These are phyloP conservation scores for Asterella californica DNA, from an alignment of 225 moss, liverwort and hornwort genomes.

Conservation along the genomic window DNA sequence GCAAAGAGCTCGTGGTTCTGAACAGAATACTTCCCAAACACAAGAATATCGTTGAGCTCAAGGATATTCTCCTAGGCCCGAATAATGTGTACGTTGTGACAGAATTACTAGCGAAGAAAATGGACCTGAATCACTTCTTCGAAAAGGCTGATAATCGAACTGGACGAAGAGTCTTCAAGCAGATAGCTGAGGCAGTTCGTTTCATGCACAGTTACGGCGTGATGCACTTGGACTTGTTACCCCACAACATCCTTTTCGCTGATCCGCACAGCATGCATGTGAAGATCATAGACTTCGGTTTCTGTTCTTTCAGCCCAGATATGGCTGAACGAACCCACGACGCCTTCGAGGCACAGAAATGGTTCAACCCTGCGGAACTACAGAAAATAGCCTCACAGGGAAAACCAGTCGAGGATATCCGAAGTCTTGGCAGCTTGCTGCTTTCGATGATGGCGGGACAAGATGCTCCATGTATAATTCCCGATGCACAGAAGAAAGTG, in stretches of 20 bases:
- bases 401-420: not conserved
- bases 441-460: not conserved
- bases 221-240: not conserved
- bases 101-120: not conserved
- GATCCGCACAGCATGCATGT: not conserved
- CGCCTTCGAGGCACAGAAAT: not conserved
- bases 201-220: slow-evolving; percentile 12
- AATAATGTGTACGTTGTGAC: not conserved
- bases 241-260: not conserved
- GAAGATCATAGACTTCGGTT: slow-evolving; percentile 6
- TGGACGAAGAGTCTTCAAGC: slow-evolving; percentile 3
- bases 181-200: not conserved
- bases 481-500: not conserved
- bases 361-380: not conserved
- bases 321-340: not conserved
- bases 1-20: slow-evolving; percentile 6
- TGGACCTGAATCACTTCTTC: not conserved
- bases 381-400: not conserved
- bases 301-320: not conserved
- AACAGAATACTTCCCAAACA: slow-evolving; percentile 9
- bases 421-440: not conserved
- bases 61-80: not conserved
- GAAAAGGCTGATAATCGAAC: not conserved
- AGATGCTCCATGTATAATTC: not conserved
- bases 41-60: not conserved